phyloP scores from a whole-genome alignment of 768 basidiomycete species.

The Pleurotus salmoneostramineus region DNA sequence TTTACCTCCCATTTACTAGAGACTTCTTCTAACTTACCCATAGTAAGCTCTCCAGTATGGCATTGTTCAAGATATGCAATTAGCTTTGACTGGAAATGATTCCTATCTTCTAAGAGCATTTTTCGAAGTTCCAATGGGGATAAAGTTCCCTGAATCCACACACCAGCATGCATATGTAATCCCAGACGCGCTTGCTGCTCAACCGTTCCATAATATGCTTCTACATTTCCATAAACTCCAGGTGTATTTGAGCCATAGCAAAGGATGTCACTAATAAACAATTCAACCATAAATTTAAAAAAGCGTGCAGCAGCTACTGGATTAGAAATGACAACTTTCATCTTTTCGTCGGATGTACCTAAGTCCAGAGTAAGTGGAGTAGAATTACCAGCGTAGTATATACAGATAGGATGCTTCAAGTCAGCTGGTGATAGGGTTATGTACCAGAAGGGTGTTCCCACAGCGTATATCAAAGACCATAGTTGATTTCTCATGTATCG shows the following conservation, averaged over 20 bases:
- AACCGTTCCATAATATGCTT: slow-evolving; percentile 23
- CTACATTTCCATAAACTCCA: slow-evolving; percentile 12
- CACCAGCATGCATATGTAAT: slow-evolving; percentile 21
- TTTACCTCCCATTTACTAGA: not conserved
- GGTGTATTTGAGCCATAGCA: slow-evolving; percentile 10
- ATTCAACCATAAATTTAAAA: slow-evolving; percentile 26
- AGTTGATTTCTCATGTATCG: not conserved
- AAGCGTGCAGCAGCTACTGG: slow-evolving; percentile 26
- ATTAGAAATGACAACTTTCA: slow-evolving; percentile 8
- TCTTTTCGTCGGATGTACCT: not conserved
- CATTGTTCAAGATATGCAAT: slow-evolving; percentile 4
- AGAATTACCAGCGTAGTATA: slow-evolving; percentile 17
- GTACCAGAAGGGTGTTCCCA: slow-evolving; percentile 17
- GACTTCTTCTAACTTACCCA: slow-evolving; percentile 10
- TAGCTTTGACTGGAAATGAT: slow-evolving; percentile 6
- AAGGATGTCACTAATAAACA: slow-evolving; percentile 22
- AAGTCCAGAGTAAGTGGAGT: slow-evolving; percentile 9
- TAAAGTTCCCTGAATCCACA: slow-evolving; percentile 17
- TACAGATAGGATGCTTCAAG: slow-evolving; percentile 9
- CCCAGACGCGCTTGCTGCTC: slow-evolving; percentile 24
- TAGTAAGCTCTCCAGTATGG: slow-evolving; percentile 9
- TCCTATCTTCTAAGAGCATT: not conserved
- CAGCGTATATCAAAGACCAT: slow-evolving; percentile 14
- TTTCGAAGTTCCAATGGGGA: slow-evolving; percentile 16
- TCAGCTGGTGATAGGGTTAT: not conserved